Evolutionary conservation across 2,329 filamentous ascomycete genomes (phyloP), one percentile per base, ranked within the genome.

Genomic region (Pyrenochaeta sp.): DNA sequence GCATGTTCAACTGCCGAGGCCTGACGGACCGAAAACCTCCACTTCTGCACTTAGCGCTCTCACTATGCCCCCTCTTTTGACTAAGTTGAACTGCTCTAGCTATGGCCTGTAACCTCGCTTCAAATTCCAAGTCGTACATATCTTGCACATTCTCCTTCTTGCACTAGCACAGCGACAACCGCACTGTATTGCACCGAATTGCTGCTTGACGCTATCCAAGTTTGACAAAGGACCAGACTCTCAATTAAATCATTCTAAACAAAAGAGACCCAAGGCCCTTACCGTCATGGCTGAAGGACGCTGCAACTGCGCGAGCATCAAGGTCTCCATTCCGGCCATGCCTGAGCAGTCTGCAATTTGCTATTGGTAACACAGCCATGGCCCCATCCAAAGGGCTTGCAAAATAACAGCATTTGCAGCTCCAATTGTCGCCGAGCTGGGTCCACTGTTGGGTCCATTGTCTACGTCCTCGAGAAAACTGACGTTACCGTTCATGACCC

Each of bases 221-320:
- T 4, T 27, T 9, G 4, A 27, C 9, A 27, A 5, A 5, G 9
- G 9, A 27, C 23, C 9, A 5, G 23, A 4, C 23, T 9, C 9
- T 9, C 23, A 27, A 4, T 4, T 27, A 9, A 27, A 27, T 9
- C 9, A 27, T 1, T 17, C 7, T 4, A 14, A 15, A 1, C 10
- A 4, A 39, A 10, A 14, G 31, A 35, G 21, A 15, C 7, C 3
- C n/a, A 51, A 14, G 2, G 12, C 12, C n/a, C n/a, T n/a, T 7
- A 12, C 17, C 40, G 56, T 17, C 0, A 71, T 71, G 67, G 41
- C 55, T 6, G 56, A 69, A 53, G 71, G 70, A 50, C 66, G 60
- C 45, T 74, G 68, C 56, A 74, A 74, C 43, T 74, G 69, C 57
- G 59, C 49, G 15, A 55, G 56, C 39, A 70, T 73, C 46, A 69